A percentile compares a stretch with the other conserved stretches of the same genome.
Evolutionary conservation across 2,329 filamentous ascomycete genomes (phyloP).

Genomic region (Aspergillus tanneri): DNA sequence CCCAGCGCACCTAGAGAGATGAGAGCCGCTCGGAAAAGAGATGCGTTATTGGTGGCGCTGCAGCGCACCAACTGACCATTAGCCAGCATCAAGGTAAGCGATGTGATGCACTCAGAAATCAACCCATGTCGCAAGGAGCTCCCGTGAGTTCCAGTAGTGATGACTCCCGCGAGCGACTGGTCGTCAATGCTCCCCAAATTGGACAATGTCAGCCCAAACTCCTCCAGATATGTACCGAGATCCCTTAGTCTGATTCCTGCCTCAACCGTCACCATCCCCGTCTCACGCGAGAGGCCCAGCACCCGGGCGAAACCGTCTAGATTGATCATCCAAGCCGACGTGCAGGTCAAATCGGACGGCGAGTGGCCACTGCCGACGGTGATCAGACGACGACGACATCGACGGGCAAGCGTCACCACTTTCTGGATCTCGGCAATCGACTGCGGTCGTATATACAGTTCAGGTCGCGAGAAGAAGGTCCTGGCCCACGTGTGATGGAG

Average conservation of each 20-base stretch:
- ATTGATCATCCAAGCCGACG: constrained; percentile 91
- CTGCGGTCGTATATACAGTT: constrained; percentile 85
- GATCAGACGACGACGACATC: constrained; percentile 76
- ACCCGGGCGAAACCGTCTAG: constrained; percentile 79
- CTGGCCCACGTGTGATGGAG: constrained; percentile 91
- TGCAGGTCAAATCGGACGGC: constrained; percentile 87
- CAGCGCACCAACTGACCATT: constrained; percentile 74
- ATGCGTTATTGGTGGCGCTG: constrained; percentile 63
- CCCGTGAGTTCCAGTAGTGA: constrained; percentile 90
- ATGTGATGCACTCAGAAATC: constrained; percentile 73
- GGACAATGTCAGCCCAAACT: constrained; percentile 76
- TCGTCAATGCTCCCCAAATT: constrained; percentile 94
- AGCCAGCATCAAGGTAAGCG: constrained; percentile 76
- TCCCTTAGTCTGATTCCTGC: constrained; percentile 81
- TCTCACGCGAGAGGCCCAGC: constrained; percentile 65
- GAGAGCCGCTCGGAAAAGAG: constrained; percentile 84
- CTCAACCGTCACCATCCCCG: constrained; percentile 71
- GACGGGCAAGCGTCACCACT: constrained; percentile 73
- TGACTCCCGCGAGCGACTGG: constrained; percentile 88
- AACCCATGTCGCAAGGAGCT: constrained; percentile 81
- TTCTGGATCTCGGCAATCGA: constrained; percentile 80
- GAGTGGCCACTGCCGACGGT: constrained; percentile 91
- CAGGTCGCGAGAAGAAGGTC: constrained; percentile 84
- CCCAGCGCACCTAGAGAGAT: constrained; percentile 86
- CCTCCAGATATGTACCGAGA: constrained; percentile 71